Evolutionary conservation across 2,329 filamentous ascomycete genomes (phyloP).

Genomic region (Colletotrichum cereale): DNA sequence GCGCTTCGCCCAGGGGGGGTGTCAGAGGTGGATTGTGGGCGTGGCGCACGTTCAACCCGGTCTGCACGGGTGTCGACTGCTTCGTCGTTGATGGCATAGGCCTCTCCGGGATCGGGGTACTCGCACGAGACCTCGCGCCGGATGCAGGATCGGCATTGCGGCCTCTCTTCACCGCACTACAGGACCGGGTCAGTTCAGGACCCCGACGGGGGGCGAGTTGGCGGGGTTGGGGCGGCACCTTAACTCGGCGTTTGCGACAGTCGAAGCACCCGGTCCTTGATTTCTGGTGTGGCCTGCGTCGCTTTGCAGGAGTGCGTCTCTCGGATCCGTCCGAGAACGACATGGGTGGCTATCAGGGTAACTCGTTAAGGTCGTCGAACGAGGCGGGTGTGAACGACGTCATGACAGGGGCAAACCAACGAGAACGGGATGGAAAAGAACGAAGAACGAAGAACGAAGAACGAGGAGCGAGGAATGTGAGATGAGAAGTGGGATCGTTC

Average conservation of each 20-base stretch:
- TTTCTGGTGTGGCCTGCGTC: constrained; percentile 38
- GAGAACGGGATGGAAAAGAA: background rate
- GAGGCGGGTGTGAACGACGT: constrained; percentile 1
- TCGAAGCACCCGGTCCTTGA: constrained; percentile 38
- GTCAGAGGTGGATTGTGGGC: background rate
- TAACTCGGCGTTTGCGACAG: constrained; percentile 40
- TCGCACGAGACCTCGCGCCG: constrained; percentile 28
- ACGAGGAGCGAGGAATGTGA: constrained; percentile 28
- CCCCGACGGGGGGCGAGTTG: background rate
- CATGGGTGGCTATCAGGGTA: background rate
- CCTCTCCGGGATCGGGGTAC: constrained; percentile 18
- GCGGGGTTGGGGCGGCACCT: constrained; percentile 26
- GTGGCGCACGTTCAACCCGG: background rate
- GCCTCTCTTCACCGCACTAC: constrained; percentile 40
- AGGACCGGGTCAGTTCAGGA: background rate
- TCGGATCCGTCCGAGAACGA: background rate
- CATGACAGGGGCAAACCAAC: background rate
- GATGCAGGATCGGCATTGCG: constrained; percentile 34
- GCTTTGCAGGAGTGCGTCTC: background rate
- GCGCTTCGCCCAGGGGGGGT: background rate
- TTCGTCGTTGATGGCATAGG: background rate
- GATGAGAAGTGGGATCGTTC: constrained; percentile 46
- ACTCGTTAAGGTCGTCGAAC: background rate
- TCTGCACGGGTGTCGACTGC: background rate
- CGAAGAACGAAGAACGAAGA: too few species aligned